A percentile compares a stretch with the other conserved stretches of the same genome.
phyloP scores from a whole-genome alignment of 257 asterid genomes.

The Solanum ossicruentum region DNA sequence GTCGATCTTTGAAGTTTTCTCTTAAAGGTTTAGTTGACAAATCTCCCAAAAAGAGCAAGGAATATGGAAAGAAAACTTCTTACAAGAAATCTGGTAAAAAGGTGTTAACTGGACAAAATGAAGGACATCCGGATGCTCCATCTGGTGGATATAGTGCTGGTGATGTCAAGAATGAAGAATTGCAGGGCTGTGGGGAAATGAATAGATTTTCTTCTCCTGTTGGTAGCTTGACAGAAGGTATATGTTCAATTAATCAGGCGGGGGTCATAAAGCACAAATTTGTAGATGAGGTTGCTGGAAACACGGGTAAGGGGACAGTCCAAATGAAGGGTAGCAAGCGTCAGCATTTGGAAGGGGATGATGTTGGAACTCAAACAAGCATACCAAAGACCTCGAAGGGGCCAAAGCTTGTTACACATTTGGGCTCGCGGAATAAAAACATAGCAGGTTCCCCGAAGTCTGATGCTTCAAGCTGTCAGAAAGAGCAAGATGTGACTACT shows the following conservation, averaged over 20 bases:
- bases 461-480: constrained; percentile 48
- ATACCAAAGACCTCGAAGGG: constrained; percentile 42
- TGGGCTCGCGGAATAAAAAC: constrained; percentile 63
- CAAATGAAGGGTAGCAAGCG: constrained; percentile 48
- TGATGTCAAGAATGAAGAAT: constrained; percentile 24
- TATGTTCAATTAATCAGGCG: constrained; percentile 27
- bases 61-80: constrained; percentile 23
- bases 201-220: constrained; percentile 40
- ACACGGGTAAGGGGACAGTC: constrained; percentile 33
- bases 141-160: constrained; percentile 18
- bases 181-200: constrained; percentile 31
- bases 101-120: constrained; percentile 22
- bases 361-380: constrained; percentile 28
- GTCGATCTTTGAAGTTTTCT: constrained; percentile 70
- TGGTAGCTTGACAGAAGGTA: constrained; percentile 42
- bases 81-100: constrained; percentile 33
- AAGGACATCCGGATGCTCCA: constrained; percentile 18
- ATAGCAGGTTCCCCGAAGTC: constrained; percentile 41
- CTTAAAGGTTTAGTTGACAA: constrained; percentile 59
- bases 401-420: constrained; percentile 82
- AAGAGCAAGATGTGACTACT: constrained; percentile 39
- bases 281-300: constrained; percentile 38
- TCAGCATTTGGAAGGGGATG: constrained; percentile 31
- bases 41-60: constrained; percentile 68
- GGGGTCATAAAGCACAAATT: constrained; percentile 38